These are phyloP conservation scores for Thalassiosira exigua DNA, from an alignment of 352 stramenopile genomes.

Conservation along the genomic window DNA sequence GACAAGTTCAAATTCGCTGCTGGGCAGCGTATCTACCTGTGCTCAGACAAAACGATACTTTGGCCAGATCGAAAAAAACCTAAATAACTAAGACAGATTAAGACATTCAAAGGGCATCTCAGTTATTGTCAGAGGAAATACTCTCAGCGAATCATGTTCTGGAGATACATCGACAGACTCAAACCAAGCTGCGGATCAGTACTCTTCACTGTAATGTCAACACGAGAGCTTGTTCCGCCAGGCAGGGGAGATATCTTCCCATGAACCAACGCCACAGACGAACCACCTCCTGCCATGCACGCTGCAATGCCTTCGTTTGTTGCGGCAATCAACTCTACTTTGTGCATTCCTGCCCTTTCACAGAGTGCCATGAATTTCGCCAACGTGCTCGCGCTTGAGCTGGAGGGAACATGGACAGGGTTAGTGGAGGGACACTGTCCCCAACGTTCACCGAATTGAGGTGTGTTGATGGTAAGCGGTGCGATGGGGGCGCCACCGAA, in stretches of 20 bases:
- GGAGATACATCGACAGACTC: slow-evolving; percentile 76
- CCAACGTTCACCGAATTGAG: slow-evolving; percentile 84
- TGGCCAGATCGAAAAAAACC: no score
- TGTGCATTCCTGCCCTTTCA: slow-evolving; percentile 62
- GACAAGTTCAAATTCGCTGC: no score
- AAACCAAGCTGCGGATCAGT: slow-evolving; percentile 71
- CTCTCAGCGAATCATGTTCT: slow-evolving; percentile 80
- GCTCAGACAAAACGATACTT: no score
- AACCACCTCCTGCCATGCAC: slow-evolving; percentile 72
- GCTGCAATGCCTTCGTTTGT: slow-evolving; percentile 84
- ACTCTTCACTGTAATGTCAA: slow-evolving; percentile 82
- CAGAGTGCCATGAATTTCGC: slow-evolving; percentile 72
- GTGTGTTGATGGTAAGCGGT: slow-evolving; percentile 82
- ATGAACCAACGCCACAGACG: slow-evolving; percentile 77
- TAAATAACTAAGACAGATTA: no score
- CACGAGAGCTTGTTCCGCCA: slow-evolving; percentile 45
- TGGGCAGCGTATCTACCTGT: no score
- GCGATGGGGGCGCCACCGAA: slow-evolving; percentile 70
- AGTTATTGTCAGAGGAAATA: no score
- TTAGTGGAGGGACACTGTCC: slow-evolving; percentile 70
- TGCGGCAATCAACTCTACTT: slow-evolving; percentile 79
- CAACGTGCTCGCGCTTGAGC: slow-evolving; percentile 53
- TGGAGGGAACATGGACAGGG: slow-evolving; percentile 58
- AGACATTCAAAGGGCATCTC: no score
- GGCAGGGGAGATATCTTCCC: slow-evolving; percentile 74